Base-by-base conservation (phyloP, 257 asterid genomes). In the Salvia rosmarinus region DNA sequence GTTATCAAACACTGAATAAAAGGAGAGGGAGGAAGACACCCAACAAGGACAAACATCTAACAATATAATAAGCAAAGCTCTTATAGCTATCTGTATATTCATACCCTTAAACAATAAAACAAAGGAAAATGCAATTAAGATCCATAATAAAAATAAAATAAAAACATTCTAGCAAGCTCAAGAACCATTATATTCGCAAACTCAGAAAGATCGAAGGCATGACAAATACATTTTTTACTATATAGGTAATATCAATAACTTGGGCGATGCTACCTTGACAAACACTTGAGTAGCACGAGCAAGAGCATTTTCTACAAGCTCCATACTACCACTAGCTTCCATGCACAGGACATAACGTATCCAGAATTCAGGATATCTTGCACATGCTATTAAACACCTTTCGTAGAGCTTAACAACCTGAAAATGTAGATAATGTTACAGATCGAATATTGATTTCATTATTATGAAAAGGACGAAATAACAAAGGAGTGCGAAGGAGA, bases 321-420 rank as follows among this genome's bases (percentile, higher is more conserved):
- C 99, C 95, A 85, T 87, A 77, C 92, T 90, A 61, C 96, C 92
- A 66, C 94, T 87, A 70, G 86, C 81, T 87, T 88, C 97, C 99
- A 95, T 89, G 85, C 90, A 91, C 68, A 86, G 79, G 59, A 85
- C 81, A 79, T 95, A 95, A 28, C 98, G 90, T 66, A 87, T 83
- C 99, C 99, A 95, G 69, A 87, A 95, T 73, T 90, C 99, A 57
- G 98, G 91, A 83, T 95, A 95, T 77, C 92, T 95, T 71, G 99
- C 97, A 80, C 99, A 95, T 52, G 99, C 98, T 78, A 95, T 83
- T 70, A 91, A 78, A 73, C 99, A 95, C 82, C 98, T 86, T 84
- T 95, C 99, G 59, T 95, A 95, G 52, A 95, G 91, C 86, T 95
- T 95, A 67, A 91, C 97, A 73, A 95, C 95, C 99, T 95, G 92